phyloP scores from a whole-genome alignment of 1,284 basidiomycete species.

The Pholiota adiposa region DNA sequence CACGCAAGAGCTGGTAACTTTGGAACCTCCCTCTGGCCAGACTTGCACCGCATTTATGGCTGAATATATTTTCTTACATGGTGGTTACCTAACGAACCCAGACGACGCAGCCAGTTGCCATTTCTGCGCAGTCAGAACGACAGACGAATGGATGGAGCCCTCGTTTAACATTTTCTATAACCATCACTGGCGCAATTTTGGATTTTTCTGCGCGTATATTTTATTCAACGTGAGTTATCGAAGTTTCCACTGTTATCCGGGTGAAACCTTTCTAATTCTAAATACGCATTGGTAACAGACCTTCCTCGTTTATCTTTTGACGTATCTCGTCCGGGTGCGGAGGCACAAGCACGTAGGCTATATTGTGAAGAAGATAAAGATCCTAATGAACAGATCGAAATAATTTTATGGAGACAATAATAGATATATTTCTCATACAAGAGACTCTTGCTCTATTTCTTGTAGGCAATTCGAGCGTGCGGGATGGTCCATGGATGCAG shows the following conservation, averaged over 20 bases:
- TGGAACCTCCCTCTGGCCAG: conserved; percentile 63
- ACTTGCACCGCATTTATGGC: conserved; percentile 65
- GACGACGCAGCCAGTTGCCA: conserved; percentile 53
- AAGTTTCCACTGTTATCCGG: neutral
- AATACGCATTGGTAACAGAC: conserved; percentile 23
- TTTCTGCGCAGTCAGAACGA: conserved; percentile 57
- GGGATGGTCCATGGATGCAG: no score
- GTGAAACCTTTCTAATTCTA: neutral
- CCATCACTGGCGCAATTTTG: conserved; percentile 67
- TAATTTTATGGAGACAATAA: conserved; percentile 3
- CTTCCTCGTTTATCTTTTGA: conserved; percentile 27
- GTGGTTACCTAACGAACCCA: conserved; percentile 73
- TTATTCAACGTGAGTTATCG: conserved; percentile 55
- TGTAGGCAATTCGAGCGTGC: no score
- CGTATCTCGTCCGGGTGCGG: conserved; percentile 23
- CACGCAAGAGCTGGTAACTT: conserved; percentile 41
- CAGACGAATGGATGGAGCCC: conserved; percentile 58
- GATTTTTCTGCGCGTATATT: conserved; percentile 67
- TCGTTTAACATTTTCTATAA: conserved; percentile 60
- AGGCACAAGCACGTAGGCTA: neutral
- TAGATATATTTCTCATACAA: no score
- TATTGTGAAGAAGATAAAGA: neutral
- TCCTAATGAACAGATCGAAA: neutral
- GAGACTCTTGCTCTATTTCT: no score
- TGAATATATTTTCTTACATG: conserved; percentile 54